Conservation (phyloP, 2,329 filamentous ascomycete species). For the Cercospora sp. region DNA sequence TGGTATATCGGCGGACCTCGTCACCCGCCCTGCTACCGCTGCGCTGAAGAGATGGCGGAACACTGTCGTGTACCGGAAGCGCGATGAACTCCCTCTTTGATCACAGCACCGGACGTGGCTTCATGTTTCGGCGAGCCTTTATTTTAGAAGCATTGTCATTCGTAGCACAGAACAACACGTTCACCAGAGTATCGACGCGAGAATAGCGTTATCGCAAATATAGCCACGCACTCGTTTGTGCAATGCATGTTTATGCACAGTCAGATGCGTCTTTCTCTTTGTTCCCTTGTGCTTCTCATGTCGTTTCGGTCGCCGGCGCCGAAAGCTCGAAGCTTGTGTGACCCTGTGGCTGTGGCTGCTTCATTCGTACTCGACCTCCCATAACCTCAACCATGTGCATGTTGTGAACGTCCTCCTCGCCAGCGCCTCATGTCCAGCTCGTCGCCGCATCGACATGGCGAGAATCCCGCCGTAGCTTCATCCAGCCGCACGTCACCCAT, state of each 20-base stretch:
- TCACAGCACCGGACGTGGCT: neutral
- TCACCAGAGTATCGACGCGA: neutral
- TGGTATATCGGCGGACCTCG: neutral
- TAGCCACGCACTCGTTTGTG: neutral
- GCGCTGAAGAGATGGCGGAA: neutral
- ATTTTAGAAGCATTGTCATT: neutral
- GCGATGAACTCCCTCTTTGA: neutral
- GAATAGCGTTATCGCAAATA: neutral
- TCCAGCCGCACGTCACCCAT: constrained; percentile 45
- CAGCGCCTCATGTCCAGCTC: constrained; percentile 42
- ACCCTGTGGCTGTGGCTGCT: constrained; percentile 3
- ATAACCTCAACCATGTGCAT: constrained; percentile 4
- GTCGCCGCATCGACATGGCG: constrained; percentile 34
- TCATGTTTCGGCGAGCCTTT: neutral
- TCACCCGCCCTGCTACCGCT: neutral
- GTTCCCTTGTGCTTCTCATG: neutral
- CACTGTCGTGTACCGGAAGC: neutral
- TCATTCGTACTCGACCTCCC: neutral
- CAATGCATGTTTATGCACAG: neutral
- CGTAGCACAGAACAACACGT: neutral
- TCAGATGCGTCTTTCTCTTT: constrained; percentile 1
- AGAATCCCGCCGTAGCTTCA: constrained; percentile 47
- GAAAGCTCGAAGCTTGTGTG: constrained; percentile 8
- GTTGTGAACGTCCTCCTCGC: constrained; percentile 1
- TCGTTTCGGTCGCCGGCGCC: neutral